Conservation (phyloP, 495 filamentous ascomycete species). For the Neurospora terricola region DNA sequence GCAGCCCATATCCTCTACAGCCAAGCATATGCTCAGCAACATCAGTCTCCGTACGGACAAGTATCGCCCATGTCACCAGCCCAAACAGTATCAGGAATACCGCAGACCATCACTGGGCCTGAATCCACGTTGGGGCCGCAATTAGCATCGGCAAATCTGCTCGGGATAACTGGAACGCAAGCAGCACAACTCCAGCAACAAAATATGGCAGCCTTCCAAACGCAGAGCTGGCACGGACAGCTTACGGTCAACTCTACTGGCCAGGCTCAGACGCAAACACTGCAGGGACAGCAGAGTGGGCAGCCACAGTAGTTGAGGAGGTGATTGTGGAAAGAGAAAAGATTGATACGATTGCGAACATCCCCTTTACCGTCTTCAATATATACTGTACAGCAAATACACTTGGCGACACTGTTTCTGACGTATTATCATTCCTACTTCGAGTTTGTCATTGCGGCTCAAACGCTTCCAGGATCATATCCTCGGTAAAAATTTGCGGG, state of each 20-base stretch:
- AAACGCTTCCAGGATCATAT: too few relatives aligned
- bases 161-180: not conserved
- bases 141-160: not conserved
- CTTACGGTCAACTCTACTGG: not conserved
- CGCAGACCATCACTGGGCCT: not conserved
- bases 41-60: not conserved
- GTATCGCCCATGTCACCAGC: not conserved
- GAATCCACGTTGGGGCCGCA: not conserved
- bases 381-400: too few relatives aligned
- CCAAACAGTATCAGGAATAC: not conserved
- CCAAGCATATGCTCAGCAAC: too few relatives aligned
- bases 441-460: too few relatives aligned
- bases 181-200: not conserved
- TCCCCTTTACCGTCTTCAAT: not conserved
- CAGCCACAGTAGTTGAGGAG: not conserved
- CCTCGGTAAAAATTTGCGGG: too few relatives aligned
- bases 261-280: not conserved
- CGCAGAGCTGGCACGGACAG: not conserved
- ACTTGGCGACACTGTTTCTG: too few relatives aligned
- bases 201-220: not conserved
- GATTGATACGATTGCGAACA: too few relatives aligned
- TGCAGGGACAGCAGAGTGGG: not conserved
- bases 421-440: too few relatives aligned
- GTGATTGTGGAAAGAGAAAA: not conserved
- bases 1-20: not conserved